Base-by-base conservation (phyloP, 2,329 filamentous ascomycete genomes). In the Penicillium italicum region DNA sequence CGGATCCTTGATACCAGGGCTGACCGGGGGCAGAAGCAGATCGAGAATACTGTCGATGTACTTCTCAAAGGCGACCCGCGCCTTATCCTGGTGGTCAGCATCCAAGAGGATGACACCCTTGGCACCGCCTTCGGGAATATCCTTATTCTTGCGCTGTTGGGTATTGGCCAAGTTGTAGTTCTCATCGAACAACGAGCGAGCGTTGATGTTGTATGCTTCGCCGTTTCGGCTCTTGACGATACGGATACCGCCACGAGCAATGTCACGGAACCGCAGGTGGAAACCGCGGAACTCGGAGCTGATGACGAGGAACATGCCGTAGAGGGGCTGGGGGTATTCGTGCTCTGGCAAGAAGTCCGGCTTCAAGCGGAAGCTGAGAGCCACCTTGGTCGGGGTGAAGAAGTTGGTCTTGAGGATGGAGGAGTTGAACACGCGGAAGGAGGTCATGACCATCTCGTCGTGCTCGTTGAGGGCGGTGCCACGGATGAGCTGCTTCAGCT, bases 111-210 rank as follows among this genome's bases (percentile, higher is more conserved):
- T 93, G 55, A 99, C 94, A 78, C 94, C 94, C 80, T 99, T 99
- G 68, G 93, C 96, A 53, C 94, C 94, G 62, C 94, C 94, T 78
- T 99, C 94, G 3, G 94, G 94, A 50, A 99, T 99, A 69, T 99
- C 94, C 81, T 99, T 99, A 83, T 99, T 99, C 84, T 99, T 99
- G 71, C 94, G 90, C 78, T 99, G 94, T 77, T 99, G 94, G 0
- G 94, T 99, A 76, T 95, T 97, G 62, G 94, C 93, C 58, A 99
- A 84, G 61, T 94, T 95, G 77, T 99, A 99, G 77, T 99, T 99
- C 79, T 99, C 94, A 66, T 99, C 94, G 68, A 99, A 99, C 61
- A 99, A 82, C 55, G 91, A 96, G 57, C 94, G 88, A 36, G 92
- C 92, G 72, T 99, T 99, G 80, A 97, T 97, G 59, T 88, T 84